phyloP scores from a whole-genome alignment of 345 rosid species.

The Psidium guajava region DNA sequence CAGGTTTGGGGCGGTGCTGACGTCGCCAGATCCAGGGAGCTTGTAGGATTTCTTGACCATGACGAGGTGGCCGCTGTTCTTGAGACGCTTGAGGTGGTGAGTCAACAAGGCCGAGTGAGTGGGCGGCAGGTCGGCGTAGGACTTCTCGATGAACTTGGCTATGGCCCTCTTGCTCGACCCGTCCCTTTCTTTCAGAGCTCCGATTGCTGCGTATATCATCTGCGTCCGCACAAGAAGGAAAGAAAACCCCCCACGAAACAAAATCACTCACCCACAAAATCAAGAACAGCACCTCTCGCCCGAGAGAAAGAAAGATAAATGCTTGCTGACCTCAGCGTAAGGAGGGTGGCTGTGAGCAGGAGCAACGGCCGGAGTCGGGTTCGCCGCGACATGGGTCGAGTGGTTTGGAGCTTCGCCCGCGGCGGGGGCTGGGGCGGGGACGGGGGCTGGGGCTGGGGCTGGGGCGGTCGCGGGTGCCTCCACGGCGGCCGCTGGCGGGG shows the following conservation, averaged over 20 bases:
- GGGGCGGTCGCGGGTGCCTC: background rate
- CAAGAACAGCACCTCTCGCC: background rate
- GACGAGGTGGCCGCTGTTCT: slow-evolving; percentile 33
- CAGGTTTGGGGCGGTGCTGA: background rate
- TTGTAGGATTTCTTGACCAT: slow-evolving; percentile 59
- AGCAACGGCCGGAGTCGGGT: background rate
- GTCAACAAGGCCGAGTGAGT: slow-evolving; percentile 44
- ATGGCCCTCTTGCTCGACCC: slow-evolving; percentile 87
- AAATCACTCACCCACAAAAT: background rate
- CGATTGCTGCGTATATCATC: slow-evolving; percentile 73
- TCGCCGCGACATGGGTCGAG: background rate
- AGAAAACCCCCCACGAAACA: background rate
- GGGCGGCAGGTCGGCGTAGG: slow-evolving; percentile 31
- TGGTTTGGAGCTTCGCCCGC: background rate
- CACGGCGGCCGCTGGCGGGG: background rate
- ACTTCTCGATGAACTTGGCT: slow-evolving; percentile 45
- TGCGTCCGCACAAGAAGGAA: background rate
- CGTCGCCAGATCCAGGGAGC: slow-evolving; percentile 19
- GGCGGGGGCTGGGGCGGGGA: background rate
- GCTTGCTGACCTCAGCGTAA: slow-evolving; percentile 10
- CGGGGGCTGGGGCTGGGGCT: too few species aligned
- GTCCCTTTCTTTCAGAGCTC: slow-evolving; percentile 47
- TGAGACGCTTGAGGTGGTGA: slow-evolving; percentile 50
- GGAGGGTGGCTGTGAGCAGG: slow-evolving; percentile 7
- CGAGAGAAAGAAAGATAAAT: background rate